These are phyloP conservation scores for Leccinum incarnatum DNA, from an alignment of 768 basidiomycete species.

Conservation along the genomic window DNA sequence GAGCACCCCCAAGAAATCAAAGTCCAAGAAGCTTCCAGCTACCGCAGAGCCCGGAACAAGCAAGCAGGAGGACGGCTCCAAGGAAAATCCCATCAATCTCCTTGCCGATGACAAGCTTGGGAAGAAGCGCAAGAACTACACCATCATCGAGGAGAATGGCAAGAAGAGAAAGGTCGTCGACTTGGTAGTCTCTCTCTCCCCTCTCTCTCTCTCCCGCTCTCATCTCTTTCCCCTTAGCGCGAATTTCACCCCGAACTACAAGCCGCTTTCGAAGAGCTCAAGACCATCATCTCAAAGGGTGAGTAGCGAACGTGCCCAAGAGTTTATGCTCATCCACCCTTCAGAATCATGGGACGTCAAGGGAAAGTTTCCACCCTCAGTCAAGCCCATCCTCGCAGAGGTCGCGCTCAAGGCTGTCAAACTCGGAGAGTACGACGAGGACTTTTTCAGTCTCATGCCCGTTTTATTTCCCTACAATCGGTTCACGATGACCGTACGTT, in stretches of 20 bases:
- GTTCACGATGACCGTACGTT: slow-evolving; percentile 83
- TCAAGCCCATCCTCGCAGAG: slow-evolving; percentile 71
- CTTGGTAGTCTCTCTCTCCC: slow-evolving; percentile 40
- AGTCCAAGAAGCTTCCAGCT: slow-evolving; percentile 50
- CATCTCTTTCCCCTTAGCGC: slow-evolving; percentile 34
- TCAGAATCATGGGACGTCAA: slow-evolving; percentile 77
- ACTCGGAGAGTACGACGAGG: slow-evolving; percentile 87
- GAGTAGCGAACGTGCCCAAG: not conserved
- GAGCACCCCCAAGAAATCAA: slow-evolving; percentile 69
- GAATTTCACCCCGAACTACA: slow-evolving; percentile 75
- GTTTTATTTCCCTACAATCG: slow-evolving; percentile 90
- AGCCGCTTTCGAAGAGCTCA: slow-evolving; percentile 56
- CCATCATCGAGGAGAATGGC: slow-evolving; percentile 50
- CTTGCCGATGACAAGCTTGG: slow-evolving; percentile 39
- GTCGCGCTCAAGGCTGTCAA: slow-evolving; percentile 76
- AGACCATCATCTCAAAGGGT: slow-evolving; percentile 59
- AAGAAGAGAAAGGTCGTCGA: slow-evolving; percentile 75
- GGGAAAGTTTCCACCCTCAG: slow-evolving; percentile 81
- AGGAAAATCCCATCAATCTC: slow-evolving; percentile 50
- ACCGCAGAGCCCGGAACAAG: slow-evolving; percentile 22
- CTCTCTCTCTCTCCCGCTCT: not conserved
- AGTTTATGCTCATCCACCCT: not conserved
- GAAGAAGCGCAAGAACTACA: slow-evolving; percentile 56
- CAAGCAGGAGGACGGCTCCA: slow-evolving; percentile 40
- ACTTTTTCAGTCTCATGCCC: slow-evolving; percentile 89